phyloP scores from a whole-genome alignment of 176 grass and related monocot genomes.

The Rhipidocladum racemiflorum region DNA sequence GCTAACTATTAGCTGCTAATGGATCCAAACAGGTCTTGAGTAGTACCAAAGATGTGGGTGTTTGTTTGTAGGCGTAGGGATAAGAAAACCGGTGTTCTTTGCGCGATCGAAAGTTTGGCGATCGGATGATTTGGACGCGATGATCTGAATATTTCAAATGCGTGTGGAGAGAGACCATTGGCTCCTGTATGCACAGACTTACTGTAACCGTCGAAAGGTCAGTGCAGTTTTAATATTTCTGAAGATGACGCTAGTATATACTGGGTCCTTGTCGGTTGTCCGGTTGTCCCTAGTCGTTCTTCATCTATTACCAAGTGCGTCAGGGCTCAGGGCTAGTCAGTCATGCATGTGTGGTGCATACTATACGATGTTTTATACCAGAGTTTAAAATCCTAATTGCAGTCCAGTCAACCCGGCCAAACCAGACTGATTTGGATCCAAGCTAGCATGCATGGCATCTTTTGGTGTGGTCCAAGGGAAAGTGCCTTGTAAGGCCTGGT shows the following conservation, averaged over 20 bases:
- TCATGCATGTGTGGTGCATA: neutral
- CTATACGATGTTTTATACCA: too few relatives aligned
- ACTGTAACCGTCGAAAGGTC: neutral
- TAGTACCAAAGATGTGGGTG: neutral
- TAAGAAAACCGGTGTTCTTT: neutral
- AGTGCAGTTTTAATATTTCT: neutral
- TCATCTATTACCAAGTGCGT: neutral
- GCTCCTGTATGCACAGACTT: neutral
- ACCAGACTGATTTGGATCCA: neutral
- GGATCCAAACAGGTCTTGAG: too few relatives aligned
- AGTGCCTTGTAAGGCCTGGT: neutral
- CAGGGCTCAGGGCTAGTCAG: neutral
- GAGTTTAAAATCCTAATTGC: too few relatives aligned
- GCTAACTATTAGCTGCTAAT: too few relatives aligned
- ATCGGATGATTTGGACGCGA: neutral
- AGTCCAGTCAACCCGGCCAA: neutral
- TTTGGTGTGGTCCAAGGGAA: neutral
- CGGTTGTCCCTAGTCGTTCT: neutral
- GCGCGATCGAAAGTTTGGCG: conserved; percentile 6
- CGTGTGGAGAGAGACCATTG: neutral
- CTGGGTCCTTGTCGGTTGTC: neutral
- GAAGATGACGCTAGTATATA: neutral
- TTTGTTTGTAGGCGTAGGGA: neutral
- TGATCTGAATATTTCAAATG: neutral
- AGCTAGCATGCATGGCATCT: neutral